Conservation (phyloP, 2,329 filamentous ascomycete species). For the Cladosporium austrohemisphaericum region DNA sequence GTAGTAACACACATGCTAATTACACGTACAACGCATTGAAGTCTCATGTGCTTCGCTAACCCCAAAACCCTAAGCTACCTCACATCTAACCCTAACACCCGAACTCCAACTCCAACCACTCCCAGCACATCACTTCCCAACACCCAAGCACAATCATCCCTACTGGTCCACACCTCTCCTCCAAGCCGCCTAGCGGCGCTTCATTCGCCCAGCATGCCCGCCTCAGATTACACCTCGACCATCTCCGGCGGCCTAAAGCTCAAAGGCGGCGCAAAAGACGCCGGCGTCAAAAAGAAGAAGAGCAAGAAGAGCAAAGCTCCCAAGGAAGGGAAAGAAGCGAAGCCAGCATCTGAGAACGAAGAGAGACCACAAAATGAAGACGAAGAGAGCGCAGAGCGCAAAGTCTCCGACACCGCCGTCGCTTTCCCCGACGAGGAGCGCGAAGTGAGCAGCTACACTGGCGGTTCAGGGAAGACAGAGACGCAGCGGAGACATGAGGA, state of each 20-base stretch:
- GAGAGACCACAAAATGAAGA: neutral
- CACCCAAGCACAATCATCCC: no score
- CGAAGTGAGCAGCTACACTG: neutral
- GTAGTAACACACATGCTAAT: no score
- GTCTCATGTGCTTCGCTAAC: no score
- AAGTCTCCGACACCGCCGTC: neutral
- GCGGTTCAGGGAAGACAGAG: slow-evolving; percentile 65
- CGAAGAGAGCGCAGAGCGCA: slow-evolving; percentile 7
- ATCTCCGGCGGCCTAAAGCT: slow-evolving; percentile 76
- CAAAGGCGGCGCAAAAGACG: slow-evolving; percentile 66
- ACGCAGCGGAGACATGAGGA: slow-evolving; percentile 80
- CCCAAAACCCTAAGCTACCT: no score
- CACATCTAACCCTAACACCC: no score
- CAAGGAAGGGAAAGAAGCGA: slow-evolving; percentile 31
- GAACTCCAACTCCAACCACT: no score
- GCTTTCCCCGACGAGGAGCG: neutral
- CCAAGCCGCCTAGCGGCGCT: neutral
- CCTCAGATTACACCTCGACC: slow-evolving; percentile 68
- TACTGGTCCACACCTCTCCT: no score
- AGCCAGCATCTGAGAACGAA: slow-evolving; percentile 29
- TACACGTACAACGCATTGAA: no score
- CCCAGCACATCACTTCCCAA: no score
- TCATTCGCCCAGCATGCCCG: slow-evolving; percentile 52
- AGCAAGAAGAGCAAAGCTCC: slow-evolving; percentile 41
- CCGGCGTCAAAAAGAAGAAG: slow-evolving; percentile 62